Percentiles rank a stretch among this genome's conserved stretches.
Conservation (phyloP, 228 moss, liverwort and hornwort species). For the Sphagnum fallax region DNA sequence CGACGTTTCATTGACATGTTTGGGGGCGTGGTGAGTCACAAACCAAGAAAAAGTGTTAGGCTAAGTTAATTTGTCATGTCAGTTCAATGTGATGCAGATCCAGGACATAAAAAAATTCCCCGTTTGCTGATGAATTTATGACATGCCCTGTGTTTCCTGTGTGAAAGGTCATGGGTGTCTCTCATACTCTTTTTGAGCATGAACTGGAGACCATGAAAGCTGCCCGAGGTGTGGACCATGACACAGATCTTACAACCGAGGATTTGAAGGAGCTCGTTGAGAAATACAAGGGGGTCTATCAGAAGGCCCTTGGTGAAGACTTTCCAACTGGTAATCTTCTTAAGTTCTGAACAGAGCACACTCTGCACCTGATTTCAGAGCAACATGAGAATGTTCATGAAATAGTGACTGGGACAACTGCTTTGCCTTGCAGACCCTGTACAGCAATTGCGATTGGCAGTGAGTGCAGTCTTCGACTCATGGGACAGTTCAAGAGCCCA, state of each 20-base stretch:
- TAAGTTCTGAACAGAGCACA: no score
- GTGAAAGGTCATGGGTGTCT: slow-evolving; percentile 79
- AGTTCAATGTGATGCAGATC: no score
- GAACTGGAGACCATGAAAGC: slow-evolving; percentile 73
- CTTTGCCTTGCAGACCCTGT: slow-evolving; percentile 48
- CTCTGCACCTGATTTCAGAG: no score
- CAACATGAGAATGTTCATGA: no score
- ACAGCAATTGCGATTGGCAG: slow-evolving; percentile 68
- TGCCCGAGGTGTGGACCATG: slow-evolving; percentile 41
- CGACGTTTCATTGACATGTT: slow-evolving; percentile 98
- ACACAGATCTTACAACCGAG: slow-evolving; percentile 79
- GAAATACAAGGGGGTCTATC: slow-evolving; percentile 71
- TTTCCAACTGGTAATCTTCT: slow-evolving; percentile 66
- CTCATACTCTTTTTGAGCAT: slow-evolving; percentile 75
- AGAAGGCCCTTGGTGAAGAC: slow-evolving; percentile 58
- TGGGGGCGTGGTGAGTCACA: slow-evolving; percentile 75
- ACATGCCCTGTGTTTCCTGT: no score
- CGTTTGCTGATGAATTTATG: no score
- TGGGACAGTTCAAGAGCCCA: slow-evolving; percentile 86
- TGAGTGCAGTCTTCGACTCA: slow-evolving; percentile 86
- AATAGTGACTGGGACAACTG: no score
- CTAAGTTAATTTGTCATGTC: no score
- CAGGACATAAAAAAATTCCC: no score
- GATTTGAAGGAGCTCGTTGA: slow-evolving; percentile 77
- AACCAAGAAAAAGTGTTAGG: not conserved